A percentile compares a stretch with the other conserved stretches of the same genome.
Evolutionary conservation across 805 yeast species (phyloP).

Genomic region (Saccharomyces jurei): DNA sequence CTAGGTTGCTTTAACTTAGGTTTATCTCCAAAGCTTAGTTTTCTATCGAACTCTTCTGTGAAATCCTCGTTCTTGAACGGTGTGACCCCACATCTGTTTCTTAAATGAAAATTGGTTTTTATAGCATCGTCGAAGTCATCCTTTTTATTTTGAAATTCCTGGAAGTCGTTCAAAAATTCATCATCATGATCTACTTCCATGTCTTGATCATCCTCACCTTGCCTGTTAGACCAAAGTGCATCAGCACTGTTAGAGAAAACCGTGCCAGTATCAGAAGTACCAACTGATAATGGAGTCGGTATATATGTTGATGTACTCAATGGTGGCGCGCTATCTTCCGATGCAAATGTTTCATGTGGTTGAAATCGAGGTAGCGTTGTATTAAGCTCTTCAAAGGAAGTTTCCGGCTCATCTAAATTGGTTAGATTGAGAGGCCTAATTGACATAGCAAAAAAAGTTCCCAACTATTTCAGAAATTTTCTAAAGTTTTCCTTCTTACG

Average conservation of each 20-base stretch:
- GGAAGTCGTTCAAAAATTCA: conserved; percentile 23
- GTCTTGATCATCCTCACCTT: conserved; percentile 8
- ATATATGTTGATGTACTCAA: not conserved
- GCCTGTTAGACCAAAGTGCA: not conserved
- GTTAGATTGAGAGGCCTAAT: conserved; percentile 1
- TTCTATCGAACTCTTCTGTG: conserved; percentile 11
- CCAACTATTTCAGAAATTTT: not conserved
- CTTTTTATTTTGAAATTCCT: conserved; percentile 22
- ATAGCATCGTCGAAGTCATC: conserved; percentile 23
- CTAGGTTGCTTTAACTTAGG: conserved; percentile 22
- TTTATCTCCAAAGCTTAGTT: conserved; percentile 6
- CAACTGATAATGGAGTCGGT: conserved; percentile 21
- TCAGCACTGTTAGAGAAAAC: conserved; percentile 18
- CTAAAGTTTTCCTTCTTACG: not conserved
- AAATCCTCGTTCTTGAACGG: conserved; percentile 7
- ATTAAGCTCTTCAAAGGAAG: conserved; percentile 29
- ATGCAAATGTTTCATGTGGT: not conserved
- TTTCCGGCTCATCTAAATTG: conserved; percentile 20
- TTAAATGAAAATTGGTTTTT: conserved; percentile 12
- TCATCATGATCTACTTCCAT: conserved; percentile 18
- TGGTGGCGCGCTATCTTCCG: not conserved
- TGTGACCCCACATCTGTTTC: conserved; percentile 1
- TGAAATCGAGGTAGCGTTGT: conserved; percentile 15
- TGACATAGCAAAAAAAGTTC: not conserved
- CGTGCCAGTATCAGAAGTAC: conserved; percentile 25